Conservation (phyloP, 2,329 filamentous ascomycete genomes). For the Xylaria sp. region DNA sequence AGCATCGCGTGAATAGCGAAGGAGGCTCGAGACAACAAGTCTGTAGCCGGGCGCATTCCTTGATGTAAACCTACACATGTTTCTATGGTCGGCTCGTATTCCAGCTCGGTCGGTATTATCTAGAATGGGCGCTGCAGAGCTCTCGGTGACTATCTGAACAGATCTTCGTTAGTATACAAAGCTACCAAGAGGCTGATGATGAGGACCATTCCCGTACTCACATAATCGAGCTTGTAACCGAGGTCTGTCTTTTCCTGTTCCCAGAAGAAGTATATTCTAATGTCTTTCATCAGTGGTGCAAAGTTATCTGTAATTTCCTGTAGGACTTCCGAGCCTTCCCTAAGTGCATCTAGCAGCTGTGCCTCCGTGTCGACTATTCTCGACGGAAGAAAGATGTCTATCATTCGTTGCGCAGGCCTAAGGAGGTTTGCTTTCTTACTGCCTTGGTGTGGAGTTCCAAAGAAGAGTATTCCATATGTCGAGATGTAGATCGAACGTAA, state of each 20-base stretch:
- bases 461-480: slow-evolving; percentile 24
- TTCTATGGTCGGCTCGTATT: slow-evolving; percentile 13
- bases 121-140: slow-evolving; percentile 24
- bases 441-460: slow-evolving; percentile 23
- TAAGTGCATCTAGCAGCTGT: slow-evolving; percentile 20
- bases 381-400: slow-evolving; percentile 16
- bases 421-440: slow-evolving; percentile 9
- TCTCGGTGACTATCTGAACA: slow-evolving; percentile 14
- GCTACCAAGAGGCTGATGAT: neutral
- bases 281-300: slow-evolving; percentile 18
- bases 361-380: slow-evolving; percentile 21
- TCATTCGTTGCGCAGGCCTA: slow-evolving; percentile 16
- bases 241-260: slow-evolving; percentile 23
- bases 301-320: slow-evolving; percentile 28
- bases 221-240: slow-evolving; percentile 19
- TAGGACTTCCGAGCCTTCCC: slow-evolving; percentile 16
- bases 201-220: neutral
- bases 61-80: slow-evolving; percentile 24
- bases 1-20: slow-evolving; percentile 21
- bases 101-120: slow-evolving; percentile 26
- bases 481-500: slow-evolving; percentile 20
- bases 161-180: neutral
- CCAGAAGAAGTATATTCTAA: slow-evolving; percentile 25
- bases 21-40: slow-evolving; percentile 13
- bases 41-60: slow-evolving; percentile 20